Base-by-base conservation (phyloP, 495 filamentous ascomycete species). In the Daldinia decipiens region DNA sequence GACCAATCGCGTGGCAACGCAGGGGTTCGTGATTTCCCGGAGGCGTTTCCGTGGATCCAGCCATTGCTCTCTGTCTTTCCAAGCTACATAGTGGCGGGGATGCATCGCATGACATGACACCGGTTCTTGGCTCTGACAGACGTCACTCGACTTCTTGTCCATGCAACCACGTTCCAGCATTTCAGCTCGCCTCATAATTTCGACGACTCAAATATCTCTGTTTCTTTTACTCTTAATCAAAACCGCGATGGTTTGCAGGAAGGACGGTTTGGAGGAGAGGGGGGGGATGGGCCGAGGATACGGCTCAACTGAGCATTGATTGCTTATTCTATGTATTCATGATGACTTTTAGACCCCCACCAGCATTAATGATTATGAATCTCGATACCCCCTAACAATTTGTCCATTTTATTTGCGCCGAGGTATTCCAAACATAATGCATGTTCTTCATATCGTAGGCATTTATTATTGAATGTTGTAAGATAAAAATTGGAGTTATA, bases 301-400 rank as follows among this genome's bases (percentile, higher is more conserved):
- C 39, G 65, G 52, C 31, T 60, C 9, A 34, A 40, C 27, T 69
- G 61, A 54, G 70, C 65, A 65, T 50, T 21, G 56, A 9, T 61
- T 38, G 62, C 52, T 65, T 31, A 59, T 43, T 63, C 57, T 52
- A 45, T 63, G 57, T 59, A 47, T 60, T 59, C 55, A 51, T 51
- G 62, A 65, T 40, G 50, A 67, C 31, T 47, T 62, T 34, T 70
- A 70, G 66, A 70, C 45, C 57, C 43, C 57, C 67, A 27, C 36
- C 38, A 15, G 60, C 45, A 70, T 50, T 69, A 71, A 70, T 71
- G 71, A 74, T 74, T 52, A 70, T 57, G 67, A 71, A 67, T 60
- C 45, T 71, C 71, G 71, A 74, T 74, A 74, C 71, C 71, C 71
- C 62, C 17, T 55, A 53, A 47, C 26, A 29, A 38, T 31, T 13